These are phyloP conservation scores for Cutaneotrichosporon spelunceum DNA, from an alignment of 1,284 basidiomycete species.

Conservation along the genomic window DNA sequence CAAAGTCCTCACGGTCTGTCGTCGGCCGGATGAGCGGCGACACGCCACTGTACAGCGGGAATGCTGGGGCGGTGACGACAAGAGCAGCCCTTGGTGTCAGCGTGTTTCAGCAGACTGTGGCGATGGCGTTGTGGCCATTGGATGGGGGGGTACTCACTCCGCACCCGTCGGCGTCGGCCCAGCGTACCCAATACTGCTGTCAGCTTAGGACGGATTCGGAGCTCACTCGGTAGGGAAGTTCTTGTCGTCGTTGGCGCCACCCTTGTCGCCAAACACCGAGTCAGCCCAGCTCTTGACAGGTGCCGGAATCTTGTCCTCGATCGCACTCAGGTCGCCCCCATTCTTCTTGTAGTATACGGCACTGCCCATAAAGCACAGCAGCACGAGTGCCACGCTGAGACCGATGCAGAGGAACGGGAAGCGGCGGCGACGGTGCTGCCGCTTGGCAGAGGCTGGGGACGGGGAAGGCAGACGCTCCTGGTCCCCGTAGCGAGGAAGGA, in stretches of 20 bases:
- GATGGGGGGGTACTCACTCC: constrained; percentile 54
- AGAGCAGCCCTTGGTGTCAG: constrained; percentile 58
- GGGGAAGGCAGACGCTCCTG: background rate
- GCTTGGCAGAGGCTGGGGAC: background rate
- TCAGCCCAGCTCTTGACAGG: constrained; percentile 38
- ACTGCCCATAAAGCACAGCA: constrained; percentile 28
- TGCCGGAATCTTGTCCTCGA: constrained; percentile 31
- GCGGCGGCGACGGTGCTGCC: constrained; percentile 9
- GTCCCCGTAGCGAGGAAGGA: constrained; percentile 38
- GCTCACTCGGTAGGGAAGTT: constrained; percentile 49
- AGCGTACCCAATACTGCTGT: constrained; percentile 65
- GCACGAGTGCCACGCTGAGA: constrained; percentile 28
- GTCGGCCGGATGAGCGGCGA: constrained; percentile 59
- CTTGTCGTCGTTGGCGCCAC: constrained; percentile 25
- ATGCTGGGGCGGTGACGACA: constrained; percentile 69
- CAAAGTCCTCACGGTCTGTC: constrained; percentile 35
- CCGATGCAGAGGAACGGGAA: constrained; percentile 30
- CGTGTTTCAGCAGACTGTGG: background rate
- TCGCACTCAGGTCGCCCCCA: constrained; percentile 31
- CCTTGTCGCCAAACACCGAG: constrained; percentile 21
- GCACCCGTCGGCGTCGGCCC: constrained; percentile 79
- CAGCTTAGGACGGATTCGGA: constrained; percentile 5
- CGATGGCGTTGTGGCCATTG: background rate
- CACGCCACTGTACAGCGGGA: constrained; percentile 68
- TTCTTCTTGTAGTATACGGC: constrained; percentile 33